Evolutionary conservation across 345 rosid species (phyloP).

Genomic region (Corchorus olitorius): DNA sequence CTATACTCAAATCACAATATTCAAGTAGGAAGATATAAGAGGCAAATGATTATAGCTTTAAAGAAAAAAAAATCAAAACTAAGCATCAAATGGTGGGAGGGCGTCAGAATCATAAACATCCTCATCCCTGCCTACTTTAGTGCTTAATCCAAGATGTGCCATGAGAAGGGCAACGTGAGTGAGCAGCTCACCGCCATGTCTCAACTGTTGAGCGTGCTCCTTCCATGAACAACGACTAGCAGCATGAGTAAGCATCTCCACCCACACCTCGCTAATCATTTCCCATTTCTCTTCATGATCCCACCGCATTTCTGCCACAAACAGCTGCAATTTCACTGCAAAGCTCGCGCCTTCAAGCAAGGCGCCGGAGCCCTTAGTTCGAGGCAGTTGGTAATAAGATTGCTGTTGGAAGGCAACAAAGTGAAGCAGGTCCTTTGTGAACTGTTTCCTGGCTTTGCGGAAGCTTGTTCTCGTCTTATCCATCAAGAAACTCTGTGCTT

Average conservation of each 20-base stretch:
- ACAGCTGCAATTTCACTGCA: neutral
- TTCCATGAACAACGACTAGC: constrained; percentile 17
- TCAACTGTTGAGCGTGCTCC: constrained; percentile 21
- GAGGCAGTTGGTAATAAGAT: neutral
- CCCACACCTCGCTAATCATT: constrained; percentile 21
- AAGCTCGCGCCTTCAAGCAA: constrained; percentile 3
- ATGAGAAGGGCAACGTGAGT: constrained; percentile 26
- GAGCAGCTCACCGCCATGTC: constrained; percentile 32
- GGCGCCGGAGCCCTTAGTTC: neutral
- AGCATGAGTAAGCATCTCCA: constrained; percentile 7
- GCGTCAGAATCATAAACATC: neutral
- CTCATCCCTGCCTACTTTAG: constrained; percentile 2
- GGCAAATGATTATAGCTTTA: neutral
- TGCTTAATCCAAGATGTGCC: constrained; percentile 21
- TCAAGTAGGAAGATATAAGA: too few relatives aligned
- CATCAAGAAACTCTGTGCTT: neutral
- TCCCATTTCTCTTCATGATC: neutral
- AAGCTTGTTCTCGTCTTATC: neutral
- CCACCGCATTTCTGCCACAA: neutral
- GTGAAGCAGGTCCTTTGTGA: neutral
- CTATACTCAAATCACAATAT: too few relatives aligned
- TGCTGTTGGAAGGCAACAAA: neutral
- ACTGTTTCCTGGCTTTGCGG: neutral
- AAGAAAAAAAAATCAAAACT: neutral
- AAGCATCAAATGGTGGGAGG: constrained; percentile 5